Conservation (phyloP, 2,329 filamentous ascomycete genomes). For the Cordyceps javanica region DNA sequence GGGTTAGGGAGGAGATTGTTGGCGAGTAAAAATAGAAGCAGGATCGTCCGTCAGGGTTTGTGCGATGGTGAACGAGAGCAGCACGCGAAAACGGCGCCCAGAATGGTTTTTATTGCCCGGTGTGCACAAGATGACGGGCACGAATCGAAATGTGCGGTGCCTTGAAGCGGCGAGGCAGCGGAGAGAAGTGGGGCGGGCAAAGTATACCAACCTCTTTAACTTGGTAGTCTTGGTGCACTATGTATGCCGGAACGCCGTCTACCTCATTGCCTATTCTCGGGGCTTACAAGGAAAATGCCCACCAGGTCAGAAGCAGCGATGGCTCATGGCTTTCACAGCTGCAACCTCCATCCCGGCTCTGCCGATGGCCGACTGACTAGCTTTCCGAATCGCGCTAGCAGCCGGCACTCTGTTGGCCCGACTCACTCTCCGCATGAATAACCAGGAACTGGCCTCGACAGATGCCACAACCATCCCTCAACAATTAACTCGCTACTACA, state of each 20-base stretch:
- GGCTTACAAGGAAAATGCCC: no score
- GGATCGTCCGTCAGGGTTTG: not conserved
- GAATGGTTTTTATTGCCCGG: constrained; percentile 3
- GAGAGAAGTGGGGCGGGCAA: not conserved
- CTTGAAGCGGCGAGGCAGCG: not conserved
- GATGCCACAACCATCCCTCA: not conserved
- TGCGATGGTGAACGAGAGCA: not conserved
- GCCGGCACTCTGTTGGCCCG: not conserved
- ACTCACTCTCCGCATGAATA: not conserved
- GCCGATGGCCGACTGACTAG: no score
- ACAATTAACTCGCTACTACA: no score
- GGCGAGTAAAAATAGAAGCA: no score
- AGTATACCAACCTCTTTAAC: no score
- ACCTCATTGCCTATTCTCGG: no score
- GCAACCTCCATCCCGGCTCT: no score
- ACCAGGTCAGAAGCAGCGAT: no score
- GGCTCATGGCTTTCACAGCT: no score
- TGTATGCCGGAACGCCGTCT: no score
- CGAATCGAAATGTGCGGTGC: not conserved
- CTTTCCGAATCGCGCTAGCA: not conserved
- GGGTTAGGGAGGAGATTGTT: not conserved
- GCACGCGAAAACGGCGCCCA: not conserved
- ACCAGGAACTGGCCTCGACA: not conserved
- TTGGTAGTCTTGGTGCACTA: no score
- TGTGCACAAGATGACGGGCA: constrained; percentile 2